These are phyloP conservation scores for Populus tomentosa DNA, from an alignment of 441 rosid genomes.

Conservation along the genomic window DNA sequence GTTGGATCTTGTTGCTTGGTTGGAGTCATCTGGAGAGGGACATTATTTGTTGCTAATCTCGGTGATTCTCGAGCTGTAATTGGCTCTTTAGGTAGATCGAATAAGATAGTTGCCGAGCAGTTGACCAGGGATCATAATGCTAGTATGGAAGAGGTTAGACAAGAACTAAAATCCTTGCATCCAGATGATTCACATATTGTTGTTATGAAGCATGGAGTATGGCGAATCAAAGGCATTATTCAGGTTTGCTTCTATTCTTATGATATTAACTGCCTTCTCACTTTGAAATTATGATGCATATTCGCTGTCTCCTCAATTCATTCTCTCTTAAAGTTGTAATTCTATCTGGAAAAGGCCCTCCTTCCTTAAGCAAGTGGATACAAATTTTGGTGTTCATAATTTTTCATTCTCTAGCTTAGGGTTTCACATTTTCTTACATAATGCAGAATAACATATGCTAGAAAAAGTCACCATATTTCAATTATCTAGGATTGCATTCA, in stretches of 20 bases:
- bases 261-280: neutral
- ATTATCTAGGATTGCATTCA: neutral
- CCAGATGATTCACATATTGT: constrained; percentile 84
- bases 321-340: neutral
- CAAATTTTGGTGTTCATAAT: constrained; percentile 1
- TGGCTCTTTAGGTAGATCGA: constrained; percentile 52
- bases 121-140: constrained; percentile 84
- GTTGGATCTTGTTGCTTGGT: constrained; percentile 89
- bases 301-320: neutral
- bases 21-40: constrained; percentile 78
- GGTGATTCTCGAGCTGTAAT: constrained; percentile 96
- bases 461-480: neutral
- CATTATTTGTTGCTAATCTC: constrained; percentile 67
- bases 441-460: neutral
- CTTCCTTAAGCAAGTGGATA: neutral
- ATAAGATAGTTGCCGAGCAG: constrained; percentile 77
- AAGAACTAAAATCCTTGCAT: constrained; percentile 78
- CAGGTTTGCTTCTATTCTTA: constrained; percentile 51
- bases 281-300: neutral
- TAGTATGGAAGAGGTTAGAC: constrained; percentile 76
- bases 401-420: neutral
- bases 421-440: neutral
- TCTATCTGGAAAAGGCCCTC: neutral
- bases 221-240: constrained; percentile 96
- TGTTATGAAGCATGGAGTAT: constrained; percentile 71